Evolutionary conservation across 805 yeast species (phyloP).

Genomic region (Hanseniaspora pseudoguilliermondii): DNA sequence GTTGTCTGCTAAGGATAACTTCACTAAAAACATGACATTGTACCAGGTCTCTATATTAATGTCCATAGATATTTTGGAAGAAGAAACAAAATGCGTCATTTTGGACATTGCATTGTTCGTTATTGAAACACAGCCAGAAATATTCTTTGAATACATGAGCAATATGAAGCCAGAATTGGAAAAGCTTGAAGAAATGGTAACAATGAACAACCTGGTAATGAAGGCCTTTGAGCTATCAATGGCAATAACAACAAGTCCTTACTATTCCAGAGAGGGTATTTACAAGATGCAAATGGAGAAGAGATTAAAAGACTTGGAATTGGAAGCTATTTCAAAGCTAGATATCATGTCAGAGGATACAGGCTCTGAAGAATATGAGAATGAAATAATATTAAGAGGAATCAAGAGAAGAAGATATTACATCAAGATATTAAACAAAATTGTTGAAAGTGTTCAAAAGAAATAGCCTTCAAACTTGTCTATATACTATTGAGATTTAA

Average conservation of each 20-base stretch:
- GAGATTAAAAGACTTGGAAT: conserved; percentile 20
- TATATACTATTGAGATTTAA: neutral
- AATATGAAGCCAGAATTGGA: conserved; percentile 20
- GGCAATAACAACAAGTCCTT: conserved; percentile 24
- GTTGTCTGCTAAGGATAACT: conserved; percentile 22
- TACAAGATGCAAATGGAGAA: conserved; percentile 18
- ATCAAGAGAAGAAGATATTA: conserved; percentile 2
- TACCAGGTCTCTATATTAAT: conserved; percentile 28
- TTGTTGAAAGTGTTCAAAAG: neutral
- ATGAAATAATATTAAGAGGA: neutral
- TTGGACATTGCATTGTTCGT: conserved; percentile 25
- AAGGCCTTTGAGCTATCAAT: conserved; percentile 26
- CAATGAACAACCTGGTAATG: conserved; percentile 25
- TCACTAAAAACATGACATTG: conserved; percentile 25
- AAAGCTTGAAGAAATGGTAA: conserved; percentile 23
- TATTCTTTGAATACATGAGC: conserved; percentile 25
- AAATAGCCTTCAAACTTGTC: neutral
- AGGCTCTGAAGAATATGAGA: neutral
- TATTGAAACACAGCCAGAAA: conserved; percentile 24
- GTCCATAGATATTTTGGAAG: conserved; percentile 27
- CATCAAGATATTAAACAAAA: neutral
- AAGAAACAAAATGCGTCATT: conserved; percentile 27
- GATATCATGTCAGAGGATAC: neutral
- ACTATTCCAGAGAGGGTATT: conserved; percentile 21
- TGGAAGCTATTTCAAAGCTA: conserved; percentile 11